Conservation (phyloP, 305 asterid species). For the Fraxinus sp. region DNA sequence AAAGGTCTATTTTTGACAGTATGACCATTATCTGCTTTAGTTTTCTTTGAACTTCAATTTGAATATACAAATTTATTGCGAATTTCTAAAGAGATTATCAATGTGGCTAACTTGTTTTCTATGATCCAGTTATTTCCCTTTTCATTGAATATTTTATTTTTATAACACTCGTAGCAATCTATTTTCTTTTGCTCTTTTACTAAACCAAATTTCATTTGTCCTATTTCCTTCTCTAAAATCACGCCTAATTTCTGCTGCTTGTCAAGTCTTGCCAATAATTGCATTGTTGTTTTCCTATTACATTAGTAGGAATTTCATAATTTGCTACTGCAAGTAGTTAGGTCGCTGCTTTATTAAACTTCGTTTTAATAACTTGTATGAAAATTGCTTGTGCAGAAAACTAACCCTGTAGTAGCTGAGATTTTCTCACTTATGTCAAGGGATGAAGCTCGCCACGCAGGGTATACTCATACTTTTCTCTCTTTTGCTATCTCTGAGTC, state of each 20-base stretch:
- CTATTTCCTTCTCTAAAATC: not conserved
- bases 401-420: constrained; percentile 93
- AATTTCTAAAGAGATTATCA: not conserved
- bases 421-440: constrained; percentile 94
- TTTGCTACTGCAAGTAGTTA: not conserved
- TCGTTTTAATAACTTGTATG: constrained; percentile 9
- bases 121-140: not conserved
- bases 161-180: not conserved
- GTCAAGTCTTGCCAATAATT: not conserved
- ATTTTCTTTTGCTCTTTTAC: not conserved
- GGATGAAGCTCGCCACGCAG: constrained; percentile 96
- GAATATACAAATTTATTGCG: not conserved
- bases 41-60: not conserved
- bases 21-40: not conserved
- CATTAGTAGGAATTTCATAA: not conserved
- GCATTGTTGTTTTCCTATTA: not conserved
- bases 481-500: not conserved
- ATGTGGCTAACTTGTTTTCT: not conserved
- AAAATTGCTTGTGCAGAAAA: constrained; percentile 59
- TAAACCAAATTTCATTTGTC: not conserved
- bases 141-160: not conserved
- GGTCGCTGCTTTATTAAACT: not conserved
- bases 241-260: not conserved
- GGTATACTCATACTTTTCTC: constrained; percentile 41
- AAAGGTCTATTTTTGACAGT: not conserved